Percentiles rank a stretch among this genome's conserved stretches.
Conservation (phyloP, 305 asterid genomes). For the Plantago rigida region DNA sequence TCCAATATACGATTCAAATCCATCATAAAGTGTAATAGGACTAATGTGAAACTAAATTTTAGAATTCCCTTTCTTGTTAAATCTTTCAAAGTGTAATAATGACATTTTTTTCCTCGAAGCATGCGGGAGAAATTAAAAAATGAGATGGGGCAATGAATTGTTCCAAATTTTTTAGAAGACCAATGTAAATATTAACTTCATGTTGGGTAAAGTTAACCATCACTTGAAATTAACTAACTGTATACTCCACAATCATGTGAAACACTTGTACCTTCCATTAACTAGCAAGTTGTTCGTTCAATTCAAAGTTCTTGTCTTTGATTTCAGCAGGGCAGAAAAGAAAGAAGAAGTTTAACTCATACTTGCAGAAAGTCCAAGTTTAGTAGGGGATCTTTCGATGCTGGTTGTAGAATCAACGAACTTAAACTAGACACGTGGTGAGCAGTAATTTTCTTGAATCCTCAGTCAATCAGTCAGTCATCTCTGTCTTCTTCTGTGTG, state of each 20-base stretch:
- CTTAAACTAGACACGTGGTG: background rate
- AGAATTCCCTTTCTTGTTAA: no score
- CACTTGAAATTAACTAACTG: background rate
- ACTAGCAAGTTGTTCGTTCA: background rate
- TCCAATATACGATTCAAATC: background rate
- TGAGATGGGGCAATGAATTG: background rate
- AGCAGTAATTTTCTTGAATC: slow-evolving; percentile 2
- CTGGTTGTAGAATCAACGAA: background rate
- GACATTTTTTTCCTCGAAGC: no score
- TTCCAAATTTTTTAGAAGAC: background rate
- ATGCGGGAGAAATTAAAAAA: background rate
- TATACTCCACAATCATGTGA: background rate
- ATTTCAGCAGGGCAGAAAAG: background rate
- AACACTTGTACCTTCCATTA: no score
- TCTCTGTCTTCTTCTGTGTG: slow-evolving; percentile 1
- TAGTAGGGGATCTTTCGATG: slow-evolving; percentile 2
- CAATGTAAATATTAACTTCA: background rate
- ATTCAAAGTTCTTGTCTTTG: background rate
- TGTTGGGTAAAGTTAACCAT: background rate
- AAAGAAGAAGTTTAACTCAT: background rate
- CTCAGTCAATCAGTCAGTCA: background rate
- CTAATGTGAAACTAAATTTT: background rate
- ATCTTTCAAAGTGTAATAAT: background rate
- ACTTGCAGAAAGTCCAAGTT: background rate
- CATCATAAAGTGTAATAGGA: background rate